Percentiles rank a stretch among this genome's conserved stretches.
Conservation (phyloP, 108 stramenopile genomes). For the Pseudonitzschia delicatissima region DNA sequence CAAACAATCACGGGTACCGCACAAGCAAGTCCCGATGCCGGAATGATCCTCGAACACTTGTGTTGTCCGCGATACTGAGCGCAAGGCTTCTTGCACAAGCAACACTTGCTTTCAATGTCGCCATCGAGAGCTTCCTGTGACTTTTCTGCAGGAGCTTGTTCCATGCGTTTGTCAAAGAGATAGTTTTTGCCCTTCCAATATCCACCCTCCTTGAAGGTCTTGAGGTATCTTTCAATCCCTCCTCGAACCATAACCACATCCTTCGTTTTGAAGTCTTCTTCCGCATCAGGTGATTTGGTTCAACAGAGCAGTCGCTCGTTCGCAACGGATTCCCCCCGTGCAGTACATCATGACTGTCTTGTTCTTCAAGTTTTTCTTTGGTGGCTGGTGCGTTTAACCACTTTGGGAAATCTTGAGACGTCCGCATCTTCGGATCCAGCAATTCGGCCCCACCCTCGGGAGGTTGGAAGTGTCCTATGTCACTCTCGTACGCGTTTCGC, state of each 20-base stretch:
- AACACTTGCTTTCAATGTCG: slow-evolving; percentile 49
- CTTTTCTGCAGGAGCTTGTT: slow-evolving; percentile 70
- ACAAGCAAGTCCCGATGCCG: slow-evolving; percentile 36
- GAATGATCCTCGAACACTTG: slow-evolving; percentile 30
- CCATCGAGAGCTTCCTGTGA: slow-evolving; percentile 70
- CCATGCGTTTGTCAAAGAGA: slow-evolving; percentile 89
- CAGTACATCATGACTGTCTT: slow-evolving; percentile 88
- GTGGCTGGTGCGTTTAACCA: slow-evolving; percentile 80
- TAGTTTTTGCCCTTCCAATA: slow-evolving; percentile 85
- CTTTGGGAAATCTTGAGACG: slow-evolving; percentile 77
- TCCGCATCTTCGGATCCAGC: slow-evolving; percentile 90
- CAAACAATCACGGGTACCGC: slow-evolving; percentile 81
- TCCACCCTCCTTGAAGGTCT: slow-evolving; percentile 81
- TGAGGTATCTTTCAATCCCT: slow-evolving; percentile 81
- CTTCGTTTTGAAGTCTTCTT: slow-evolving; percentile 62
- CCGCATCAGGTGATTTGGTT: slow-evolving; percentile 73
- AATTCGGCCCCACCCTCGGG: slow-evolving; percentile 64
- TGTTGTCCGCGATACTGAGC: slow-evolving; percentile 56
- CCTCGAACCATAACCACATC: slow-evolving; percentile 88
- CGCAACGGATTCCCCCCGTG: slow-evolving; percentile 87
- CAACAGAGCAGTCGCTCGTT: slow-evolving; percentile 85
- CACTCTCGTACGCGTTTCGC: slow-evolving; percentile 35
- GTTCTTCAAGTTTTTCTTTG: slow-evolving; percentile 74
- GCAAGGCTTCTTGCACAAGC: slow-evolving; percentile 45
- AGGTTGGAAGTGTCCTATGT: slow-evolving; percentile 86